A percentile compares a stretch with the other conserved stretches of the same genome.
Conservation (phyloP, 371 early-diverging fungal genomes). For the Rhizopus stolonifer region DNA sequence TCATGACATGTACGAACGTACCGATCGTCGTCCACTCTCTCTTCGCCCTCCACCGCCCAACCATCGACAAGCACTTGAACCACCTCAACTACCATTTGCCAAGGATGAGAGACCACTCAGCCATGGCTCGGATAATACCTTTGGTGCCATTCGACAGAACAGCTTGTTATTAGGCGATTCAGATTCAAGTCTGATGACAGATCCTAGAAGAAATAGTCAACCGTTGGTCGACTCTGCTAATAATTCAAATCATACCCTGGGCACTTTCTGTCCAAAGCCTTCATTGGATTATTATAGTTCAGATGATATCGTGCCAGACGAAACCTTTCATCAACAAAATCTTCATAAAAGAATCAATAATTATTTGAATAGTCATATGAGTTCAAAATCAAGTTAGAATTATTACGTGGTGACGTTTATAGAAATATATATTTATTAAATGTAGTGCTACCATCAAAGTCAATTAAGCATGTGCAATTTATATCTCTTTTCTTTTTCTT, state of each 20-base stretch:
- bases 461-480: conserved; percentile 23
- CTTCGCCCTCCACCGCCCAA: background rate
- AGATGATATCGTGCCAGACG: background rate
- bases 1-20: too few relatives aligned
- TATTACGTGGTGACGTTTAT: too few relatives aligned
- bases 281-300: background rate
- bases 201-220: too few relatives aligned
- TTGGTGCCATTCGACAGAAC: conserved; percentile 8
- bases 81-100: conserved; percentile 18
- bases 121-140: conserved; percentile 21
- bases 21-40: too few relatives aligned
- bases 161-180: too few relatives aligned
- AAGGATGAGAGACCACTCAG: conserved; percentile 14
- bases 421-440: too few relatives aligned
- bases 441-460: conserved; percentile 25
- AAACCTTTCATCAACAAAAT: background rate
- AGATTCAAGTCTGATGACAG: background rate
- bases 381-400: too few relatives aligned
- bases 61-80: background rate
- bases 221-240: too few relatives aligned
- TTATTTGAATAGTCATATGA: too few relatives aligned
- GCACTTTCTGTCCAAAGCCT: background rate
- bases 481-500: background rate
- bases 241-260: conserved; percentile 18
- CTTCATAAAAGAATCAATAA: too few relatives aligned